These are phyloP conservation scores for Mycena indigotica DNA, from an alignment of 768 basidiomycete genomes.

Conservation along the genomic window DNA sequence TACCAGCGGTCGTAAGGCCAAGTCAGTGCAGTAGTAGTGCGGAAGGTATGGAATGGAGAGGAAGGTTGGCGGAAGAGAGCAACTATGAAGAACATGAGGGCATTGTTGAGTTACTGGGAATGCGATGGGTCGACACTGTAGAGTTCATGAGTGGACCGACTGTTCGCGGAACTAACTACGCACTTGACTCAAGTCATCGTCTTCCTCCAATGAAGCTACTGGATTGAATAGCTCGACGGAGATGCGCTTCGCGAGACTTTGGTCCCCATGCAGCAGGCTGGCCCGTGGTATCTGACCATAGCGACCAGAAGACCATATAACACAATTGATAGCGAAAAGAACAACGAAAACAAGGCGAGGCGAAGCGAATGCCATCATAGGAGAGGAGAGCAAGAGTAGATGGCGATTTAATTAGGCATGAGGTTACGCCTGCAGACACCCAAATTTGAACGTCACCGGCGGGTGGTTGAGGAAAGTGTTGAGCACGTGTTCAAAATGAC, in stretches of 20 bases:
- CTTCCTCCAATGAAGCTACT: slow-evolving; percentile 20
- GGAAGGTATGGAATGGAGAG: slow-evolving; percentile 71
- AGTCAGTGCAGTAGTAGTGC: slow-evolving; percentile 68
- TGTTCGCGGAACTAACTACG: slow-evolving; percentile 5
- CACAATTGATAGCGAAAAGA: slow-evolving; percentile 55
- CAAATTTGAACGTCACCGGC: too few relatives aligned
- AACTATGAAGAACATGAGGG: slow-evolving; percentile 57
- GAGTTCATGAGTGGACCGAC: background rate
- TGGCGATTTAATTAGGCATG: background rate
- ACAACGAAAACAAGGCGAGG: slow-evolving; percentile 55
- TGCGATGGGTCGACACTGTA: slow-evolving; percentile 67
- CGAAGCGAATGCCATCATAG: slow-evolving; percentile 48
- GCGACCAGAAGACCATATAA: slow-evolving; percentile 68
- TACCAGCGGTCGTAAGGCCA: slow-evolving; percentile 54
- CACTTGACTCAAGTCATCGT: slow-evolving; percentile 32
- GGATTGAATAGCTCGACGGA: slow-evolving; percentile 39
- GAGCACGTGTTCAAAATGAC: too few relatives aligned
- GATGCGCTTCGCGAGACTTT: slow-evolving; percentile 46
- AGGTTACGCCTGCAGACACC: too few relatives aligned
- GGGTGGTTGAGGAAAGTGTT: too few relatives aligned
- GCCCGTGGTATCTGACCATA: slow-evolving; percentile 40
- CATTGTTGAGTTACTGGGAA: slow-evolving; percentile 63
- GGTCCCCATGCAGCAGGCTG: slow-evolving; percentile 29
- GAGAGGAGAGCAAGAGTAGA: background rate
- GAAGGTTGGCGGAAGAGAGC: slow-evolving; percentile 61